phyloP scores from a whole-genome alignment of 345 rosid genomes.

The Nasturtium officinale region DNA sequence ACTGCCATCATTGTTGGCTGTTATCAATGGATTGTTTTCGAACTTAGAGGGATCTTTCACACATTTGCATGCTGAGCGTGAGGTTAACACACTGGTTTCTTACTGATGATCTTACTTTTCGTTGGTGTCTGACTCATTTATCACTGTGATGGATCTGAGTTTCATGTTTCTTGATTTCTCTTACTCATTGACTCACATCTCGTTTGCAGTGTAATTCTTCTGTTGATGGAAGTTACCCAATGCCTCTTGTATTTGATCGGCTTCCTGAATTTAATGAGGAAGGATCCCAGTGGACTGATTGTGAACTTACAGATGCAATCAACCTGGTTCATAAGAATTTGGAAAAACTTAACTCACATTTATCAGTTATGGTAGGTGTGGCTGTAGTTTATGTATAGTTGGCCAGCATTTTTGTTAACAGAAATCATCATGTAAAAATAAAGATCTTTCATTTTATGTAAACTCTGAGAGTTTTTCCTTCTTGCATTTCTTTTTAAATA shows the following conservation, averaged over 20 bases:
- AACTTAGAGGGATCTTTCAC: slow-evolving; percentile 69
- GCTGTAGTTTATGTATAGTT: slow-evolving; percentile 5
- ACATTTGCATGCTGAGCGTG: slow-evolving; percentile 60
- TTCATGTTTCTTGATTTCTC: slow-evolving; percentile 13
- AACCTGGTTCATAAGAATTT: slow-evolving; percentile 67
- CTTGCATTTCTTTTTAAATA: slow-evolving; percentile 30
- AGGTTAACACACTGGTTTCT: slow-evolving; percentile 48
- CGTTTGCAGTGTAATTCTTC: slow-evolving; percentile 66
- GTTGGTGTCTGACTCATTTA: slow-evolving; percentile 5
- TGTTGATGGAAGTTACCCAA: slow-evolving; percentile 60
- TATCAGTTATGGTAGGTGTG: slow-evolving; percentile 61
- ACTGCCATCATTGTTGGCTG: slow-evolving; percentile 54
- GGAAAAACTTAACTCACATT: slow-evolving; percentile 63
- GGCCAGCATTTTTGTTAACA: slow-evolving; percentile 1
- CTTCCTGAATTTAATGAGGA: slow-evolving; percentile 65
- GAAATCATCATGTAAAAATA: slow-evolving; percentile 12
- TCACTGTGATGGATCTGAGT: background rate
- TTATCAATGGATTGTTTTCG: slow-evolving; percentile 57
- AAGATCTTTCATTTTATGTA: background rate
- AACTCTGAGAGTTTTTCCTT: slow-evolving; percentile 7
- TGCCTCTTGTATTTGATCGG: slow-evolving; percentile 65
- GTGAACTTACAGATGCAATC: slow-evolving; percentile 71
- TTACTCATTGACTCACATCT: slow-evolving; percentile 6
- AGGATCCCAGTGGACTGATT: slow-evolving; percentile 73
- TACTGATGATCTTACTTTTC: background rate